Evolutionary conservation across 2,329 filamentous ascomycete genomes (phyloP), one percentile per base, ranked within the genome.

Genomic region (Ophiobolus disseminans): DNA sequence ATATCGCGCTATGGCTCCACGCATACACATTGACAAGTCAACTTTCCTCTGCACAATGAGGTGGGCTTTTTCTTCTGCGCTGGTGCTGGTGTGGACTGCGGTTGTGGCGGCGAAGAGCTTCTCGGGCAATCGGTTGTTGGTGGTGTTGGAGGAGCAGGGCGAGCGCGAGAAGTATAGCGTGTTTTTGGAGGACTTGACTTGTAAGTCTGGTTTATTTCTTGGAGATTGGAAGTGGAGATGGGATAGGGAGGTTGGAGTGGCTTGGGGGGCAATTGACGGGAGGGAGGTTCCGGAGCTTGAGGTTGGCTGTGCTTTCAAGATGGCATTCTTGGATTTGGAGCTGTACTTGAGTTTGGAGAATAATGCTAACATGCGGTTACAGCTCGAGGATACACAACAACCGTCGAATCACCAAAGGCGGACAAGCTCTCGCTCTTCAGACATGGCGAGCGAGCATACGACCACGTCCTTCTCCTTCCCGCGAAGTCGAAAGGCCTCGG

Each of bases 401-500:
- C 83, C 28, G 92, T 91, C 72, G 86, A 92, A 73, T 91, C 91
- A 6, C 69, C 69, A 25, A 73, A 73, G 49, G 50, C 63, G 20
- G 63, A 63, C 35, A 65, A 62, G 22, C 90, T 97, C 64, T 82
- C 84, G 41, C 81, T 99, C 59, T 96, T 97, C 79, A 81, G 85
- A 69, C 86, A 94, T 57, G 94, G 93, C 70, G 90, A 94, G 78
- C 86, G 89, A 73, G 86, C 84, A 56, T 97, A 92, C 76, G 93
- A 97, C 76, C 93, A 99, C 76, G 78, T 97, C 58, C 75, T 97
- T 57, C 82, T 99, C 62, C 85, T 97, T 57, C 94, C 94, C 42
- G 86, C 87, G 51, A 96, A 93, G 76, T 85, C 90, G 23, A 99
- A 99, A 83, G 92, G 90, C 53, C 89, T 97, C 52, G 94, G 94